Evolutionary conservation across 2,329 filamentous ascomycete species (phyloP).

Genomic region (Orbilia javanica): DNA sequence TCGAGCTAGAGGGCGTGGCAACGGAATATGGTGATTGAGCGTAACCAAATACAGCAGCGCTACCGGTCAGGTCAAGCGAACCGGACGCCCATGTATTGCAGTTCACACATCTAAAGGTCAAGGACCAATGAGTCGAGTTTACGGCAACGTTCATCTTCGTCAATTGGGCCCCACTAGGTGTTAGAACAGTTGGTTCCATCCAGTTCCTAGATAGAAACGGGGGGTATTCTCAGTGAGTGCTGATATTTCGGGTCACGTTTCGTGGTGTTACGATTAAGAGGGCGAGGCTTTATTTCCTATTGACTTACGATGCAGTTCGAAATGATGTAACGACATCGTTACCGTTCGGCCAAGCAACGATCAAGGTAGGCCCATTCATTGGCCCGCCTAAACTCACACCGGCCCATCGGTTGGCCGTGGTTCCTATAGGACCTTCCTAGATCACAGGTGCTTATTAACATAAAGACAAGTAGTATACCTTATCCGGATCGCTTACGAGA

Average conservation of each 20-base stretch:
- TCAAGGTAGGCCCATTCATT: conserved; percentile 69
- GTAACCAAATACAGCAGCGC: conserved; percentile 65
- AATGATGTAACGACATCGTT: conserved; percentile 66
- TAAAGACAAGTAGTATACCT: neutral
- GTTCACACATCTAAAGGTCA: conserved; percentile 70
- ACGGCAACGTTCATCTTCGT: conserved; percentile 70
- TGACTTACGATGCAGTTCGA: conserved; percentile 64
- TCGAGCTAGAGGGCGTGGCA: conserved; percentile 63
- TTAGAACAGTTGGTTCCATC: conserved; percentile 68
- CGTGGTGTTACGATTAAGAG: neutral
- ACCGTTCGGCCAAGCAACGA: conserved; percentile 69
- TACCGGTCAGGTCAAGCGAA: conserved; percentile 62
- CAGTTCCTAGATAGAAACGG: conserved; percentile 65
- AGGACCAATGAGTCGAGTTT: conserved; percentile 70
- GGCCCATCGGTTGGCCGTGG: conserved; percentile 68
- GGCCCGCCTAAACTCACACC: conserved; percentile 68
- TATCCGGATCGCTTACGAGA: conserved; percentile 65
- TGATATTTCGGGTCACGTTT: neutral
- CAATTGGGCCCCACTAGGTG: conserved; percentile 65
- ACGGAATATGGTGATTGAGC: conserved; percentile 65
- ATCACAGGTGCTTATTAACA: conserved; percentile 34
- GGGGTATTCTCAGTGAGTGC: neutral
- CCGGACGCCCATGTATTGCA: conserved; percentile 69
- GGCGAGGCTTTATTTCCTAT: conserved; percentile 52
- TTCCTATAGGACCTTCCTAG: conserved; percentile 62